phyloP scores from a whole-genome alignment of 306 rosid species.

The Trifolium pratense region DNA sequence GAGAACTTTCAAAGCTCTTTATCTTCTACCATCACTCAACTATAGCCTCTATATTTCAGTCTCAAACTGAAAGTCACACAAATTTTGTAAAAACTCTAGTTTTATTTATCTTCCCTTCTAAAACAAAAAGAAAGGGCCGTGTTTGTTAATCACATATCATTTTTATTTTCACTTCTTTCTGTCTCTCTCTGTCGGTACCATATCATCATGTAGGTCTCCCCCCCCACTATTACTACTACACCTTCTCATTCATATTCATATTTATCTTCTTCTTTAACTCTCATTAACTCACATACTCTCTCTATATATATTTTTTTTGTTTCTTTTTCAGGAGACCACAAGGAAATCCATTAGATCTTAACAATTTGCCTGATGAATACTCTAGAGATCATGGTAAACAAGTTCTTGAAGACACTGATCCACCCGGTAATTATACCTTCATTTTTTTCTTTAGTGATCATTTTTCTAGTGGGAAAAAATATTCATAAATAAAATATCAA shows the following conservation, averaged over 20 bases:
- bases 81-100: constrained; percentile 43
- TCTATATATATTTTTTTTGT: constrained; percentile 25
- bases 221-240: constrained; percentile 45
- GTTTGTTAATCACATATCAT: constrained; percentile 28
- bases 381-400: constrained; percentile 63
- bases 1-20: constrained; percentile 99
- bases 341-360: constrained; percentile 86
- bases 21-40: constrained; percentile 91
- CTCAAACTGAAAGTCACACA: constrained; percentile 78
- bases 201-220: constrained; percentile 92
- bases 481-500: no score
- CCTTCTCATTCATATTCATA: constrained; percentile 12
- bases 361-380: constrained; percentile 87
- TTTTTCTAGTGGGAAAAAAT: no score
- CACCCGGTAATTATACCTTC: constrained; percentile 44
- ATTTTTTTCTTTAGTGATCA: not conserved
- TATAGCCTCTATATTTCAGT: constrained; percentile 78
- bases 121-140: constrained; percentile 43
- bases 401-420: constrained; percentile 51
- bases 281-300: constrained; percentile 5
- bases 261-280: constrained; percentile 9
- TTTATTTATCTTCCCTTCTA: constrained; percentile 52
- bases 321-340: constrained; percentile 74
- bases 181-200: constrained; percentile 69
- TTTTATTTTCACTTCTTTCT: constrained; percentile 40